Evolutionary conservation across 1,284 basidiomycete genomes (phyloP).

Genomic region (Naganishia sp.): DNA sequence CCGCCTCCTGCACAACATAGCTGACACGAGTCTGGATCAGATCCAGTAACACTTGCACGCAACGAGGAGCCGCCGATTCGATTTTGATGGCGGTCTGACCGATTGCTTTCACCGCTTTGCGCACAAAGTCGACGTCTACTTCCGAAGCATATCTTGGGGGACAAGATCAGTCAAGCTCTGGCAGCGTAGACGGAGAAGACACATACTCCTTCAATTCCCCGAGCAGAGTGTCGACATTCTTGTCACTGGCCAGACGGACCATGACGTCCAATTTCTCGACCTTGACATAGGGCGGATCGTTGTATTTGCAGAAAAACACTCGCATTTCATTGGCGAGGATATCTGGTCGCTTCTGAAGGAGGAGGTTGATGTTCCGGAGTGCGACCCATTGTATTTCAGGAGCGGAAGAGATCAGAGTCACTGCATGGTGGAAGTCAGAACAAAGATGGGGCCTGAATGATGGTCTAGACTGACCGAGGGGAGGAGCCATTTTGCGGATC

Average conservation of each 20-base stretch:
- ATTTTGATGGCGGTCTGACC: conserved; percentile 98
- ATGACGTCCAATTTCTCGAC: conserved; percentile 98
- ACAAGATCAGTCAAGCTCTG: not conserved
- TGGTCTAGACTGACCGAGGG: conserved; percentile 59
- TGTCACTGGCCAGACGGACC: conserved; percentile 87
- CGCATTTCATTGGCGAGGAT: conserved; percentile 96
- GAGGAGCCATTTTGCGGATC: conserved; percentile 95
- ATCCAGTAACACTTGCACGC: conserved; percentile 81
- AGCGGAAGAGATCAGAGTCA: conserved; percentile 89
- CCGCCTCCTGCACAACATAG: conserved; percentile 96
- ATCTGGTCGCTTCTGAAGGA: conserved; percentile 89
- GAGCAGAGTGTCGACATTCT: conserved; percentile 87
- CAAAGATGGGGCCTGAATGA: not conserved
- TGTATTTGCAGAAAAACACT: conserved; percentile 99
- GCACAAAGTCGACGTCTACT: conserved; percentile 96
- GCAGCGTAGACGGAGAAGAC: not conserved
- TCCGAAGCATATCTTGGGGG: conserved; percentile 85
- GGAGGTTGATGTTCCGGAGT: conserved; percentile 91
- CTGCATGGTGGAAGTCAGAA: conserved; percentile 55
- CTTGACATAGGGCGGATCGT: conserved; percentile 98
- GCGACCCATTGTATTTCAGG: conserved; percentile 99
- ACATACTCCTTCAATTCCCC: conserved; percentile 71
- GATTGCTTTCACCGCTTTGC: conserved; percentile 94
- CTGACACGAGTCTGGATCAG: conserved; percentile 91
- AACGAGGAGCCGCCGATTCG: conserved; percentile 80